Evolutionary conservation across 169 alveolate genomes (phyloP).

Genomic region (Theileria annulata): DNA sequence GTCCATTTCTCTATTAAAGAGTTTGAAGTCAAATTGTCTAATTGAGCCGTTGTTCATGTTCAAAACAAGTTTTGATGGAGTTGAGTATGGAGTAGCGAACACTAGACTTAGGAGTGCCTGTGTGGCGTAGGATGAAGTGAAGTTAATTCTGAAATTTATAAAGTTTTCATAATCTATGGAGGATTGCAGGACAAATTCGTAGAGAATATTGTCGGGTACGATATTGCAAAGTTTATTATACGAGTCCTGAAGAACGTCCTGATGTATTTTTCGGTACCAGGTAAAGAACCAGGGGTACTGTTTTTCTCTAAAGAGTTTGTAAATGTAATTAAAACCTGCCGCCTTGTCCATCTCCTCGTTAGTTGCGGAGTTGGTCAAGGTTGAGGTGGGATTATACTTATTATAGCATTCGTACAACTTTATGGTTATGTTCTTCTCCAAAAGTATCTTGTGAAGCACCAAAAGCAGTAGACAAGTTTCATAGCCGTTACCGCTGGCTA

Average conservation of each 20-base stretch:
- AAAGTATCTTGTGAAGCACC: slow-evolving; percentile 60
- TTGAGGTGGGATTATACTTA: slow-evolving; percentile 40
- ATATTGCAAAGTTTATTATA: slow-evolving; percentile 52
- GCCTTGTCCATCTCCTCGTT: neutral
- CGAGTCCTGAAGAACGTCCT: slow-evolving; percentile 64
- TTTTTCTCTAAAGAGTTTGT: slow-evolving; percentile 60
- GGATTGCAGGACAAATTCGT: slow-evolving; percentile 16
- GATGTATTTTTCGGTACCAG: slow-evolving; percentile 65
- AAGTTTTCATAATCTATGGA: slow-evolving; percentile 46
- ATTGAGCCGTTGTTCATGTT: slow-evolving; percentile 45
- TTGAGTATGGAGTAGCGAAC: slow-evolving; percentile 61
- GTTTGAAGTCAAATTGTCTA: slow-evolving; percentile 50
- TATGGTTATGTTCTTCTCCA: slow-evolving; percentile 56
- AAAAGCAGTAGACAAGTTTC: slow-evolving; percentile 47
- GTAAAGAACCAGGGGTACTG: slow-evolving; percentile 68
- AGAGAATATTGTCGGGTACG: slow-evolving; percentile 58
- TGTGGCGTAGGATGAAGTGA: slow-evolving; percentile 50
- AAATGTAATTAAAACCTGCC: slow-evolving; percentile 44
- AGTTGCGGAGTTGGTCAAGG: neutral
- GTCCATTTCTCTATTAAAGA: slow-evolving; percentile 59
- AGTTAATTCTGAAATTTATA: slow-evolving; percentile 27
- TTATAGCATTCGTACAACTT: slow-evolving; percentile 56
- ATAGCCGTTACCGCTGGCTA: neutral
- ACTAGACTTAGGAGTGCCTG: slow-evolving; percentile 62
- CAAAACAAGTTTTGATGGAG: slow-evolving; percentile 50